phyloP scores from a whole-genome alignment of 805 yeast genomes.

The Lipomyces sp. region DNA sequence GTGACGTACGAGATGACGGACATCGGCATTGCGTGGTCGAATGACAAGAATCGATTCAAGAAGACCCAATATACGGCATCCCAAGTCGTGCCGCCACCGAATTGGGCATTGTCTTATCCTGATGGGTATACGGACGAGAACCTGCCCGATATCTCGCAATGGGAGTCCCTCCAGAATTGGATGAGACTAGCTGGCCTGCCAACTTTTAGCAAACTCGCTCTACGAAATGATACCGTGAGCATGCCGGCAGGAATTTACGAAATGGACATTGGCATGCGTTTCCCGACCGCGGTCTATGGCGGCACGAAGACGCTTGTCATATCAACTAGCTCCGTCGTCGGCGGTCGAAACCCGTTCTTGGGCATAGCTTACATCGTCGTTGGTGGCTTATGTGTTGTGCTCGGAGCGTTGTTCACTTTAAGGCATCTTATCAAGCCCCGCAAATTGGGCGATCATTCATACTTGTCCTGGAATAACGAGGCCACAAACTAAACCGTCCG shows the following conservation, averaged over 20 bases:
- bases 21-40: conserved; percentile 79
- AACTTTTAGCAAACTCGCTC: conserved; percentile 79
- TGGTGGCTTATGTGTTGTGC: conserved; percentile 73
- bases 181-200: conserved; percentile 97
- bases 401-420: conserved; percentile 74
- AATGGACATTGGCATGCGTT: conserved; percentile 67
- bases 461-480: conserved; percentile 52
- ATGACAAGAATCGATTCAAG: conserved; percentile 74
- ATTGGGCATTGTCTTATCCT: conserved; percentile 81
- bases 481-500: background rate
- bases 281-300: conserved; percentile 80
- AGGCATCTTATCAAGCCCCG: conserved; percentile 87
- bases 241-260: conserved; percentile 71
- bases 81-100: conserved; percentile 91
- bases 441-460: conserved; percentile 80
- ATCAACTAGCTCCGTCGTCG: conserved; percentile 80
- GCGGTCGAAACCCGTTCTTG: conserved; percentile 83
- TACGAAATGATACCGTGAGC: conserved; percentile 65
- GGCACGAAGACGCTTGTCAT: conserved; percentile 86
- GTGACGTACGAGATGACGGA: conserved; percentile 52
- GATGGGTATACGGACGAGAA: conserved; percentile 85
- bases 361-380: conserved; percentile 86
- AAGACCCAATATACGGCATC: conserved; percentile 68
- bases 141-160: conserved; percentile 71
- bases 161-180: conserved; percentile 95